Conservation (phyloP, 169 alveolate species). For the Fabrea salina region DNA sequence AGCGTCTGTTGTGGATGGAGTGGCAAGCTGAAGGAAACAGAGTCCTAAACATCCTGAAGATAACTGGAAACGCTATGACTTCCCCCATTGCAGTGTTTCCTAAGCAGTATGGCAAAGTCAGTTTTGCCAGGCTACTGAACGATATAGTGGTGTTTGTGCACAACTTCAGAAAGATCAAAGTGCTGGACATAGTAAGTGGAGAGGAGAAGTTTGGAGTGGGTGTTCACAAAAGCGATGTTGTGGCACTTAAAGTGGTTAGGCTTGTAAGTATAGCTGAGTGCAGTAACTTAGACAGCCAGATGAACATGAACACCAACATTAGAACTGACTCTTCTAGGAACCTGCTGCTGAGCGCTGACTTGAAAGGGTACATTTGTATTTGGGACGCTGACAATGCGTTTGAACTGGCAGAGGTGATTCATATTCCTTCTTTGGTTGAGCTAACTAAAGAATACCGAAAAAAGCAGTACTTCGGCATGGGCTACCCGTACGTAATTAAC, state of each 20-base stretch:
- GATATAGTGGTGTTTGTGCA: not conserved
- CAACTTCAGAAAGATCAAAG: not conserved
- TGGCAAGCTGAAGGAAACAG: slow-evolving; percentile 6
- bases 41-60: too few relatives aligned
- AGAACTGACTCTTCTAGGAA: not conserved
- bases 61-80: slow-evolving; percentile 29
- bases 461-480: slow-evolving; percentile 21
- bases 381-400: slow-evolving; percentile 4
- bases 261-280: not conserved
- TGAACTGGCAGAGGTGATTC: not conserved
- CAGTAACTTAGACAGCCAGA: not conserved
- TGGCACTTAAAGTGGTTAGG: slow-evolving; percentile 7
- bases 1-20: slow-evolving; percentile 29
- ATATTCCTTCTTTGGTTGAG: not conserved
- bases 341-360: not conserved
- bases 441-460: slow-evolving; percentile 15
- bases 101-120: not conserved
- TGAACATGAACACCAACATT: too few relatives aligned
- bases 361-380: not conserved
- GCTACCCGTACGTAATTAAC: slow-evolving; percentile 8
- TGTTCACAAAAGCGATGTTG: not conserved
- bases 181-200: not conserved
- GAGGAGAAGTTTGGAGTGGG: not conserved
- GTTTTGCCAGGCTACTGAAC: not conserved
- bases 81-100: not conserved